Conservation (phyloP, 2,329 filamentous ascomycete genomes). For the Fusarium sp. region DNA sequence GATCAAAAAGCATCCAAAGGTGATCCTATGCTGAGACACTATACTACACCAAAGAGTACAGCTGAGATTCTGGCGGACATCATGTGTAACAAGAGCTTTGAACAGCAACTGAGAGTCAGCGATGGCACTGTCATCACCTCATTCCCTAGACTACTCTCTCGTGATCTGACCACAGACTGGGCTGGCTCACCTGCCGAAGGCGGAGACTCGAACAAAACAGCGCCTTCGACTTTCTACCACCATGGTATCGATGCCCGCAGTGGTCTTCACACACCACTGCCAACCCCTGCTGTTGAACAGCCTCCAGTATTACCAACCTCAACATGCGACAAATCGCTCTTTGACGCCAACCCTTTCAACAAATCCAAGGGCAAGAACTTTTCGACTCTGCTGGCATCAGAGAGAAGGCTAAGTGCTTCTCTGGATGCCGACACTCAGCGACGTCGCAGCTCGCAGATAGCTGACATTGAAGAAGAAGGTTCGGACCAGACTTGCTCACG, state of each 20-base stretch:
- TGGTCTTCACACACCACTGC: conserved; percentile 18
- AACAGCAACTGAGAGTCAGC: conserved; percentile 30
- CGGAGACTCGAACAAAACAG: conserved; percentile 19
- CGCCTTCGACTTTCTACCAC: conserved; percentile 41
- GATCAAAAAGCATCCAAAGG: conserved; percentile 10
- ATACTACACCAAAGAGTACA: conserved; percentile 31
- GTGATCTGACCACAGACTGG: conserved; percentile 52
- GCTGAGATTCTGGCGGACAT: conserved; percentile 39
- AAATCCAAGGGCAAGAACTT: background rate
- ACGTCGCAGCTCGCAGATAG: conserved; percentile 44
- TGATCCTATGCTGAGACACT: conserved; percentile 41
- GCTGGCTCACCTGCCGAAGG: conserved; percentile 41
- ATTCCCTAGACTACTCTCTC: conserved; percentile 50
- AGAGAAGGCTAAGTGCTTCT: conserved; percentile 41
- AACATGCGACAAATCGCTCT: conserved; percentile 35
- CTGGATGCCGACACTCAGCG: conserved; percentile 44
- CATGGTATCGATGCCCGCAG: conserved; percentile 50
- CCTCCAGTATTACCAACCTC: conserved; percentile 7
- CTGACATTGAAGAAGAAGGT: conserved; percentile 11
- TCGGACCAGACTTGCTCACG: conserved; percentile 28
- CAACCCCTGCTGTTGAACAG: conserved; percentile 22
- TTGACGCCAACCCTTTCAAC: conserved; percentile 43
- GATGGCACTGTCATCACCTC: conserved; percentile 49
- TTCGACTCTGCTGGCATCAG: conserved; percentile 5
- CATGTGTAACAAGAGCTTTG: conserved; percentile 31